Evolutionary conservation across 371 early-diverging fungal species (phyloP).

Genomic region (Apophysomyces trapeziformis): DNA sequence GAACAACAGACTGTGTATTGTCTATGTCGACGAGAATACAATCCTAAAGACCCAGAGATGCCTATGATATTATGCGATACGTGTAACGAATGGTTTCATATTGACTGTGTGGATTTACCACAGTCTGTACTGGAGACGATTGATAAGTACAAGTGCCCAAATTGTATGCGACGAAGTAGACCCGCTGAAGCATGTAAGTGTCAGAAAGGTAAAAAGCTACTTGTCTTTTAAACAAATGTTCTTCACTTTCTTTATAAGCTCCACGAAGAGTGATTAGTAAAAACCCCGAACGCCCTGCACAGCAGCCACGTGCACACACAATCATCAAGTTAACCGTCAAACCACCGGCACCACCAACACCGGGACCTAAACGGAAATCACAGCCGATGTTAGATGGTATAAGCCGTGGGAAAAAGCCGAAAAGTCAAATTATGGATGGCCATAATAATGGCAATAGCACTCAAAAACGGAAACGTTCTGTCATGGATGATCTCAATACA

Average conservation of each 20-base stretch:
- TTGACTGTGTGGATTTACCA: slow-evolving; percentile 47
- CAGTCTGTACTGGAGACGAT: slow-evolving; percentile 24
- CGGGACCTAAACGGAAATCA: background rate
- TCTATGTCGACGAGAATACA: slow-evolving; percentile 32
- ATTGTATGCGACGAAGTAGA: slow-evolving; percentile 6
- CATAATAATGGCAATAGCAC: background rate
- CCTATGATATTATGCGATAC: slow-evolving; percentile 63
- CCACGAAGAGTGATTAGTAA: background rate
- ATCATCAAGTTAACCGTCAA: slow-evolving; percentile 19
- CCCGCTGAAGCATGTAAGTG: background rate
- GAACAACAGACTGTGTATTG: slow-evolving; percentile 40
- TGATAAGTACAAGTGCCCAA: slow-evolving; percentile 26
- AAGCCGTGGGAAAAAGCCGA: background rate
- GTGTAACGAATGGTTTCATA: slow-evolving; percentile 66
- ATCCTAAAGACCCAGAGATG: slow-evolving; percentile 23
- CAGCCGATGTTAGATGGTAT: background rate
- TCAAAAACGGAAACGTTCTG: background rate
- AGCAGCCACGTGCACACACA: slow-evolving; percentile 4
- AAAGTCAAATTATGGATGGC: background rate
- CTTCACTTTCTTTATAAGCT: background rate
- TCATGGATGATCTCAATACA: background rate
- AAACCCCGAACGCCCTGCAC: background rate
- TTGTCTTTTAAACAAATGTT: background rate
- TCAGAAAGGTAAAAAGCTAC: background rate
- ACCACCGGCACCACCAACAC: slow-evolving; percentile 11